phyloP scores from a whole-genome alignment of 1,139 yeast genomes.

The Debaryomycetaceae sp. region DNA sequence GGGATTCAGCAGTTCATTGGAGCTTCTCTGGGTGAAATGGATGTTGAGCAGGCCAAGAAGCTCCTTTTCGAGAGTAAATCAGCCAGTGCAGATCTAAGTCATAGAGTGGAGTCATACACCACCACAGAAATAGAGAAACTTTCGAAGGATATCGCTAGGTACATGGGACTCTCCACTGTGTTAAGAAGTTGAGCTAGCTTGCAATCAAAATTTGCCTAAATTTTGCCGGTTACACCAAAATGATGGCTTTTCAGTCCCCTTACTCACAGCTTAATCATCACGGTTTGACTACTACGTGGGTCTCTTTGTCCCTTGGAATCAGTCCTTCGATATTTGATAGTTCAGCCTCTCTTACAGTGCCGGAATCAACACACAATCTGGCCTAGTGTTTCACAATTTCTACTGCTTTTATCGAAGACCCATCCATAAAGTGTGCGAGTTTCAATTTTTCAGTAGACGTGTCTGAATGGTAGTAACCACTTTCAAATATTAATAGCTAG shows the following conservation, averaged over 20 bases:
- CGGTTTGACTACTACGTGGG: no score
- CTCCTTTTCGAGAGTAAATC: constrained; percentile 21
- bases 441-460: background rate
- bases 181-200: no score
- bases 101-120: constrained; percentile 29
- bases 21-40: constrained; percentile 28
- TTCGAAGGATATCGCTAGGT: constrained; percentile 64
- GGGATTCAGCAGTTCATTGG: constrained; percentile 44
- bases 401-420: no score
- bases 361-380: no score
- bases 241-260: no score
- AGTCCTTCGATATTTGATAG: no score
- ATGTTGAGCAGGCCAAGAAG: constrained; percentile 32
- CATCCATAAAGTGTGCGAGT: background rate
- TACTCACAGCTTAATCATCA: no score
- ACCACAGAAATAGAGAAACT: constrained; percentile 43
- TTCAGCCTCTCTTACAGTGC: no score
- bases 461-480: background rate
- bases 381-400: no score
- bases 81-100: constrained; percentile 32
- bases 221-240: no score
- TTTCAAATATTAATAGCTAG: background rate
- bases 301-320: no score
- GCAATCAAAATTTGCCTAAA: no score
- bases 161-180: constrained; percentile 47